Percentiles rank a stretch among this genome's conserved stretches.
phyloP scores from a whole-genome alignment of 768 basidiomycete species.

The Xerocomellus amylosporus region DNA sequence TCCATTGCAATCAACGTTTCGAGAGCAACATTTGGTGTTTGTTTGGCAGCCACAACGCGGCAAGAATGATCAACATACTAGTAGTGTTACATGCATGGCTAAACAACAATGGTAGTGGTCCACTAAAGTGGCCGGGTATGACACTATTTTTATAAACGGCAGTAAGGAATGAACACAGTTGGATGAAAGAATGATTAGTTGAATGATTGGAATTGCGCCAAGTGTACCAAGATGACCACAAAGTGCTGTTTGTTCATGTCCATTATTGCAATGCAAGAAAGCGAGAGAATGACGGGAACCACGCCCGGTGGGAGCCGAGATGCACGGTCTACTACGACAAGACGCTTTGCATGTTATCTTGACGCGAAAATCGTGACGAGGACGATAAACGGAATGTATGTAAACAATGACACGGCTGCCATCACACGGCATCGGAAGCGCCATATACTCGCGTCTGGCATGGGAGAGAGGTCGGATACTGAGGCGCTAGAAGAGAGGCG shows the following conservation, averaged over 20 bases:
- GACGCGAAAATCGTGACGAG: conserved; percentile 63
- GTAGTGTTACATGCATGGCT: conserved; percentile 23
- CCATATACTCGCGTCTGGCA: conserved; percentile 69
- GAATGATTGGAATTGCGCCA: conserved; percentile 9
- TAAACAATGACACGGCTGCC: conserved; percentile 63
- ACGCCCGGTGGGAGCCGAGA: neutral
- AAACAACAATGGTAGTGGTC: conserved; percentile 18
- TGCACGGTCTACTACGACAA: conserved; percentile 11
- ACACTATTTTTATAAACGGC: conserved; percentile 27
- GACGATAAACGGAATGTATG: conserved; percentile 77
- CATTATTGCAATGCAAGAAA: conserved; percentile 26
- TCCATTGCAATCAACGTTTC: conserved; percentile 20
- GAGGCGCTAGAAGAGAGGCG: neutral
- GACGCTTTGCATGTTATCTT: conserved; percentile 25
- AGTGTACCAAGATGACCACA: conserved; percentile 18
- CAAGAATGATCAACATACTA: neutral
- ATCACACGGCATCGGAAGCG: conserved; percentile 73
- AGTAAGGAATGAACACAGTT: conserved; percentile 24
- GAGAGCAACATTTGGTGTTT: conserved; percentile 6
- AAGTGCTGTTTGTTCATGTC: conserved; percentile 16
- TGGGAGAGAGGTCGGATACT: conserved; percentile 6
- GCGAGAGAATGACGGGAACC: conserved; percentile 2
- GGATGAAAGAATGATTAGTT: conserved; percentile 18
- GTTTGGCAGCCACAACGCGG: conserved; percentile 23
- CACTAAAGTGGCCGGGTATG: conserved; percentile 25